Base-by-base conservation (phyloP, 768 basidiomycete species). In the Phlegmacium glaucopus region DNA sequence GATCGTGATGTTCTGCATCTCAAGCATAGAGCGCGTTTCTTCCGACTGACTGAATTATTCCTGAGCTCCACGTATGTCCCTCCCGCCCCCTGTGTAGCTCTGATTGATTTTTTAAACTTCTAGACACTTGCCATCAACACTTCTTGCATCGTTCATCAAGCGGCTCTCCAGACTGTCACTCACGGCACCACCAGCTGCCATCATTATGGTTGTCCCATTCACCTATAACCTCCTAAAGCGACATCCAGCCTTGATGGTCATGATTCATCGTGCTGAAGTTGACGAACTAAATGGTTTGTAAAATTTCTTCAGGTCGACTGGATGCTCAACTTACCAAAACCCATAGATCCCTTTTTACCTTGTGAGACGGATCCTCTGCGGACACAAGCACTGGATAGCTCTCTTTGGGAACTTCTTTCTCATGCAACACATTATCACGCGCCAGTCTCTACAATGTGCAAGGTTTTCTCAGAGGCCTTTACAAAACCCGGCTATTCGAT, bases 91-190 rank as follows among this genome's bases (percentile, higher is more conserved):
- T 41, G 29, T n/a, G 38, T 27, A 38, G 26, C 42, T 39, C 28
- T 45, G 12, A 12, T 34, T 9, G 45, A 9, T 30, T 46, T 17
- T 37, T 35, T 43, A 35, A 44, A 13, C 18, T 27, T 36, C n/a
- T 17, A 71, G 93, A 4, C 92, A 94, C 66, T 74, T 99, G 11
- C 93, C 96, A 2, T 82, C 90, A 1, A 80, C 87, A 1, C 77
- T 98, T n/a, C 77, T 98, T 17, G 95, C 95, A 6, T 93, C 95
- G 0, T 98, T 98, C 65, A 74, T 96, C 59, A 98, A 98, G 65
- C 84, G 91, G 5, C 77, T 99, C 26, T 80, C 93, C 2, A 81
- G 90, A 10, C 75, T 98, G 2, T 86, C 92, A 7, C 75, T 98
- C 9, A 71, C 73, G 26, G 92, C 94, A 0, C 90, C 94, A 0